Percentiles rank a stretch among this genome's conserved stretches.
phyloP scores from a whole-genome alignment of 2,329 filamentous ascomycete genomes.

The Dactylonectria macrodidyma region DNA sequence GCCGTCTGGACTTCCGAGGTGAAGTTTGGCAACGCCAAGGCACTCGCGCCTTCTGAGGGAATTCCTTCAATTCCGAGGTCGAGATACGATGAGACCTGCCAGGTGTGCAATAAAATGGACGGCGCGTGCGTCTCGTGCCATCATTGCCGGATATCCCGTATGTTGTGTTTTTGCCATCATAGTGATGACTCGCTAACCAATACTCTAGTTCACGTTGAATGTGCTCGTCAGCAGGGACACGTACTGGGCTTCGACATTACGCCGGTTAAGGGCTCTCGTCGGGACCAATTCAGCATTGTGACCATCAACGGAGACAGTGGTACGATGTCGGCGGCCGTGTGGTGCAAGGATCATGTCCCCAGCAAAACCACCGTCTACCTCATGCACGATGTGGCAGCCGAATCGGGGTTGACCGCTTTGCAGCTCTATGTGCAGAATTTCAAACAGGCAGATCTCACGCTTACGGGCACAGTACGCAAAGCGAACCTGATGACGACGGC shows the following conservation, averaged over 20 bases:
- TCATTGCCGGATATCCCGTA: slow-evolving; percentile 73
- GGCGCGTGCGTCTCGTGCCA: slow-evolving; percentile 90
- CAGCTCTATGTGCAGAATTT: slow-evolving; percentile 91
- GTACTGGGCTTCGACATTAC: slow-evolving; percentile 90
- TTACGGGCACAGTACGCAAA: slow-evolving; percentile 94
- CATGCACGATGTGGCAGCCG: slow-evolving; percentile 82
- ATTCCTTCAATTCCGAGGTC: slow-evolving; percentile 84
- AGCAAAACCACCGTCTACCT: slow-evolving; percentile 81
- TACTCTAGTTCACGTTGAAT: slow-evolving; percentile 84
- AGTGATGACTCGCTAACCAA: slow-evolving; percentile 27
- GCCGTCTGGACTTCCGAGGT: slow-evolving; percentile 94
- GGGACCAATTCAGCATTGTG: slow-evolving; percentile 85
- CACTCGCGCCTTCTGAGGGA: slow-evolving; percentile 89
- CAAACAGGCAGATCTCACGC: slow-evolving; percentile 92
- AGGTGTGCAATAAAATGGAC: slow-evolving; percentile 81
- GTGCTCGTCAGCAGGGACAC: slow-evolving; percentile 87
- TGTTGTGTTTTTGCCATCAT: slow-evolving; percentile 41
- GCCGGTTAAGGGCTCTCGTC: slow-evolving; percentile 89
- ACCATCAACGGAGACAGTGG: slow-evolving; percentile 86
- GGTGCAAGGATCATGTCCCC: slow-evolving; percentile 90
- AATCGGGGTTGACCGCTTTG: slow-evolving; percentile 82
- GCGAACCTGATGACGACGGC: slow-evolving; percentile 82
- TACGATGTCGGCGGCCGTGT: slow-evolving; percentile 86
- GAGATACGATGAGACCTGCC: slow-evolving; percentile 84
- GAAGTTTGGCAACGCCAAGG: slow-evolving; percentile 88